A percentile compares a stretch with the other conserved stretches of the same genome.
Conservation (phyloP, 257 asterid genomes). For the Nicotiana undulata region DNA sequence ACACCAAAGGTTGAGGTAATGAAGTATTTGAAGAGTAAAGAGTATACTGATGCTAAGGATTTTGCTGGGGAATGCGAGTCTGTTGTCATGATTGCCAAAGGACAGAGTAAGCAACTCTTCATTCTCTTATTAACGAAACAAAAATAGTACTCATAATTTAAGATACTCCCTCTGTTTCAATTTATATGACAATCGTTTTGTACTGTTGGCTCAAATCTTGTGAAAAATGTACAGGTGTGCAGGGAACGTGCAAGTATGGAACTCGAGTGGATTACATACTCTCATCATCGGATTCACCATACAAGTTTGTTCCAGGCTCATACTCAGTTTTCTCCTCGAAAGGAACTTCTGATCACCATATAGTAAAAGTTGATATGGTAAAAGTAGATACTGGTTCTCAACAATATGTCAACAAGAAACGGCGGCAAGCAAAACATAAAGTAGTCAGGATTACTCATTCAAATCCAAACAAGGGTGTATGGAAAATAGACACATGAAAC, state of each 20-base stretch:
- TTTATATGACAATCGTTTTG: neutral
- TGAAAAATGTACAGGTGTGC: constrained; percentile 52
- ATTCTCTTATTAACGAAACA: neutral
- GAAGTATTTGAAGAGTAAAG: constrained; percentile 60
- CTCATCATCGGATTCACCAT: constrained; percentile 55
- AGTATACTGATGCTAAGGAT: constrained; percentile 75
- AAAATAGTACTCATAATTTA: too few relatives aligned
- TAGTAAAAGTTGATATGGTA: constrained; percentile 77
- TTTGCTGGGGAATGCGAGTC: constrained; percentile 90
- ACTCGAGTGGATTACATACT: constrained; percentile 80
- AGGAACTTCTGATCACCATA: constrained; percentile 98
- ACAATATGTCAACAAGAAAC: constrained; percentile 22
- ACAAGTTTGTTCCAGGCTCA: constrained; percentile 75
- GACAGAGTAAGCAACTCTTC: constrained; percentile 57
- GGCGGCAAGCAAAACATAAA: constrained; percentile 30
- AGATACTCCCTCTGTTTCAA: neutral
- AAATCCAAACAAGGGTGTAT: constrained; percentile 54
- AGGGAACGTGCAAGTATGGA: constrained; percentile 96
- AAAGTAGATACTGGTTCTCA: constrained; percentile 28
- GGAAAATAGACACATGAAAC: constrained; percentile 46
- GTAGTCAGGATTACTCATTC: constrained; percentile 54
- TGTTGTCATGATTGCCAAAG: constrained; percentile 94
- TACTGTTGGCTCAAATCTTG: neutral
- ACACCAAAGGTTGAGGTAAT: constrained; percentile 75
- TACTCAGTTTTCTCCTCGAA: constrained; percentile 84